A percentile compares a stretch with the other conserved stretches of the same genome.
phyloP scores from a whole-genome alignment of 257 asterid genomes.

The Cordia subcordata region DNA sequence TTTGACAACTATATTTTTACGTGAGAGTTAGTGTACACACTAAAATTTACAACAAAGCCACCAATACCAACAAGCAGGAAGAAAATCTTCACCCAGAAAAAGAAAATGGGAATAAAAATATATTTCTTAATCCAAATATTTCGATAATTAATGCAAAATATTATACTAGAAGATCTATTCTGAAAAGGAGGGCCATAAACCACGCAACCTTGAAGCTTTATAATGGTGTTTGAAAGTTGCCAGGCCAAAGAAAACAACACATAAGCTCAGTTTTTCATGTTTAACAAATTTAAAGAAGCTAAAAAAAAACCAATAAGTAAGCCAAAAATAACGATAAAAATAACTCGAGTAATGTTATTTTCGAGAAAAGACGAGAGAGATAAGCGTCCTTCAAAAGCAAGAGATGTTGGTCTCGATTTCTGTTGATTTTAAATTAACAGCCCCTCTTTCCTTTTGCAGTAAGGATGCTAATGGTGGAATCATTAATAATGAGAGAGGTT shows the following conservation, averaged over 20 bases:
- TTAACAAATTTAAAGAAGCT: too few relatives aligned
- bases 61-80: too few relatives aligned
- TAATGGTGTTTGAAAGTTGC: constrained; percentile 28
- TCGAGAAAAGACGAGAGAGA: neutral
- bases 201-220: constrained; percentile 12
- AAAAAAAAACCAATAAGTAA: constrained; percentile 9
- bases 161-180: constrained; percentile 13
- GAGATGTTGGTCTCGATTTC: constrained; percentile 55
- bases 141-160: neutral
- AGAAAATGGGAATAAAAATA: too few relatives aligned
- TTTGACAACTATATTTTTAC: too few relatives aligned
- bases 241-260: constrained; percentile 18
- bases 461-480: too few relatives aligned
- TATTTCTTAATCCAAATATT: constrained; percentile 9
- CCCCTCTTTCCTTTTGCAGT: neutral
- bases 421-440: constrained; percentile 1
- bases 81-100: too few relatives aligned
- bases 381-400: constrained; percentile 42
- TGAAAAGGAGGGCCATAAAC: constrained; percentile 40
- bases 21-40: too few relatives aligned
- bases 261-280: too few relatives aligned
- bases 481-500: too few relatives aligned
- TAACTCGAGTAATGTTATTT: constrained; percentile 18
- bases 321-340: neutral
- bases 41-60: too few relatives aligned